Base-by-base conservation (phyloP, 2,329 filamentous ascomycete species). In the Aotearoamyces nothofagi region DNA sequence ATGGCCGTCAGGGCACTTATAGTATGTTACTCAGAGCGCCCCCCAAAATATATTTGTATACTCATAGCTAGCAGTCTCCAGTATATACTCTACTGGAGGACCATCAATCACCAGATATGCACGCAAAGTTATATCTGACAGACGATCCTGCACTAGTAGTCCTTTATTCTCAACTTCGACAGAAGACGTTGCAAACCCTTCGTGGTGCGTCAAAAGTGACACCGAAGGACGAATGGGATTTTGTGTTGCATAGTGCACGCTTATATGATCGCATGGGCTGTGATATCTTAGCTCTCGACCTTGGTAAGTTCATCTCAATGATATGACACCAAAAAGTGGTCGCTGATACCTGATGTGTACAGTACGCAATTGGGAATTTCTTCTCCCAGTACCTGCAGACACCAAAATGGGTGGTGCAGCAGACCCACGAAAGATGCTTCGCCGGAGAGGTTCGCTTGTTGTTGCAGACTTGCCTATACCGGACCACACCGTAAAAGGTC, bases 181-280 rank as follows among this genome's bases (percentile, higher is more conserved):
- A 78, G 37, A 78, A 77, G 54, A 83, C 78, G 1, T 55, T 86
- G 1, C 82, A 92, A 49, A 92, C 83, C 1, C 65, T 93, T 5
- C 73, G 77, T 17, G 86, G 84, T n/a, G 82, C 82, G 5, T 77
- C 78, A 1, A 82, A 83, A 52, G 66, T 93, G 11, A 76, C 73
- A 3, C 77, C 80, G 0, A 69, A 68, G 36, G 73, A 77, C 4
- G 86, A 94, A 53, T 92, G 82, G 80, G 71, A 79, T 17, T 93
- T 94, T 48, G 73, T 94, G 1, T 58, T 92, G 13, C 82, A 90
- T 42, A 93, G 82, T 30, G 82, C 84, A 10, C 66, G 73, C 30
- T 60, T 90, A 11, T 96, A 86, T 46, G 78, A 79, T 49, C 76
- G 82, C 6, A 94, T 90, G 86, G 87, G 90, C 3, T 92, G 90